Percentiles rank a stretch among this genome's conserved stretches.
phyloP scores from a whole-genome alignment of 805 yeast species.

The Starmerella riodocensis region DNA sequence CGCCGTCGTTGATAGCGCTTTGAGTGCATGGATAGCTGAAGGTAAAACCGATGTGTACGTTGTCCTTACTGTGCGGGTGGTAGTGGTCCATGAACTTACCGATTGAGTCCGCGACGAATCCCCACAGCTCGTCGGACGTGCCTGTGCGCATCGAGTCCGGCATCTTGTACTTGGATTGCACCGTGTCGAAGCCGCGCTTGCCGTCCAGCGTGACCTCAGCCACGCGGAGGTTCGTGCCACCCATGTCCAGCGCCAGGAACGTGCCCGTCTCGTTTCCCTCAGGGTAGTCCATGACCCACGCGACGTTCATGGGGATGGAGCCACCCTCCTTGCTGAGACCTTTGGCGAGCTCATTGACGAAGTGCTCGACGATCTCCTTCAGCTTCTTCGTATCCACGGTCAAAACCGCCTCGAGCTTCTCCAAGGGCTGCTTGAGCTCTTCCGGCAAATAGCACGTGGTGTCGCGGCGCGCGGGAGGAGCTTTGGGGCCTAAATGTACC shows the following conservation, averaged over 20 bases:
- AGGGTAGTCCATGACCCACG: constrained; percentile 92
- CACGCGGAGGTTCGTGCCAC: constrained; percentile 93
- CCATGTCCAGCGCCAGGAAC: constrained; percentile 85
- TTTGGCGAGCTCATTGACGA: constrained; percentile 63
- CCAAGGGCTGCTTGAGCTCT: constrained; percentile 44
- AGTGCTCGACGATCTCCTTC: constrained; percentile 56
- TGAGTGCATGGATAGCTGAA: constrained; percentile 77
- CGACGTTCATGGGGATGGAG: constrained; percentile 91
- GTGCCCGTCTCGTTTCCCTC: constrained; percentile 85
- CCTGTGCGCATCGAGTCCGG: constrained; percentile 73
- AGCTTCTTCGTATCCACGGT: constrained; percentile 49
- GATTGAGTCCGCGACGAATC: constrained; percentile 73
- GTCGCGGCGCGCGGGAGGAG: constrained; percentile 67
- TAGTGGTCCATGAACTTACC: constrained; percentile 59
- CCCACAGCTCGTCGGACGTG: constrained; percentile 59
- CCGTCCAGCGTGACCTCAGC: constrained; percentile 79
- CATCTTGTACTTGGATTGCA: constrained; percentile 73
- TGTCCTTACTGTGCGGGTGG: constrained; percentile 41
- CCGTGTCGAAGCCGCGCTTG: constrained; percentile 66
- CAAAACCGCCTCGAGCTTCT: constrained; percentile 46
- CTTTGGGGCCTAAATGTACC: constrained; percentile 78
- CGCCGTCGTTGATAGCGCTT: constrained; percentile 67
- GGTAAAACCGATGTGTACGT: constrained; percentile 82
- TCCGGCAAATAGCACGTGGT: constrained; percentile 50
- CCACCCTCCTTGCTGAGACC: constrained; percentile 59